Base-by-base conservation (phyloP, 805 yeast genomes). In the Candida nanaspora region DNA sequence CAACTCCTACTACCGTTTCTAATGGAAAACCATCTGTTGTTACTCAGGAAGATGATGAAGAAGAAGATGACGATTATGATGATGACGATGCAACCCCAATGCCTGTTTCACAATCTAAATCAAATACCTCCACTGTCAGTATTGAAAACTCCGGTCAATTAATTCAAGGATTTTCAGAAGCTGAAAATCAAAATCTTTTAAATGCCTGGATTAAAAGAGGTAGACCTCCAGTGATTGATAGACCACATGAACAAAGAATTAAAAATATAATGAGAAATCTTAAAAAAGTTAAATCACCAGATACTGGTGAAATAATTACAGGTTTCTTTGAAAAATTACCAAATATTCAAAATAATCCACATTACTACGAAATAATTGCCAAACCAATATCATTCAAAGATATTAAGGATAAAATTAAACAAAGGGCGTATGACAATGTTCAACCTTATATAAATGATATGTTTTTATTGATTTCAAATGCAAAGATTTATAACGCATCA, bases 211-310 rank as follows among this genome's bases (percentile, higher is more conserved):
- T 77, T 26, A 82, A 86, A 59, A 73, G 95, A 54, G 95, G 95
- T 16, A 73, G 95, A 51, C 96, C 96, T 5, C 95, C 96, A 2
- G 82, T 86, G 42, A 86, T 87, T 38, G 95, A 86, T 59, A 82
- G 80, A 56, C 95, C 95, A 6, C 89, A 83, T 60, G 97, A 93
- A 62, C 87, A 87, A 55, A 72, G 97, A 47, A 88, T 91, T 62
- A 89, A 91, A 60, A 80, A 86, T 49, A 80, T 93, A 30, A 65
- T 93, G 69, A 78, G 94, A 57, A 80, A 77, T 37, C 68, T 93
- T 55, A 85, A 88, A 54, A 85, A 85, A 55, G 80, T 83, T 44
- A 73, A 76, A 35, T 79, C 74, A 50, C 67, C 69, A 1, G 59
- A 61, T 35, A 66, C 66, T 34, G 70, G 70, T 11, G 70, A 69